Conservation (phyloP, 2,329 filamentous ascomycete genomes). For the Teratosphaeria destructans region DNA sequence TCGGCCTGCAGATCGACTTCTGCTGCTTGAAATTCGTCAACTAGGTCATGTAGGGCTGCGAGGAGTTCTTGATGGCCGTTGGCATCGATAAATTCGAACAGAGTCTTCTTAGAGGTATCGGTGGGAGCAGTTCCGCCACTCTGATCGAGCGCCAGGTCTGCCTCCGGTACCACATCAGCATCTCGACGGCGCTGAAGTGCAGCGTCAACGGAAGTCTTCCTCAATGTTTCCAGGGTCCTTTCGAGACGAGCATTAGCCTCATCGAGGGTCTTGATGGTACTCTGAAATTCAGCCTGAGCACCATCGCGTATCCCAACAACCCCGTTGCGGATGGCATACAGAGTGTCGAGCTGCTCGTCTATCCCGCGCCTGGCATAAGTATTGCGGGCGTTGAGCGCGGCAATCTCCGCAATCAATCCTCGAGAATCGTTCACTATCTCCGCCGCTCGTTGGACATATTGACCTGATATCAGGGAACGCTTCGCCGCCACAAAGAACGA, state of each 20-base stretch:
- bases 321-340: slow-evolving; percentile 34
- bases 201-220: slow-evolving; percentile 53
- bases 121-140: slow-evolving; percentile 31
- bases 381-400: slow-evolving; percentile 52
- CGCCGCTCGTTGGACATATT: slow-evolving; percentile 73
- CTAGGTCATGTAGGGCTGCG: slow-evolving; percentile 57
- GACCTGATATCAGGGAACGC: slow-evolving; percentile 73
- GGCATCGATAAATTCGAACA: slow-evolving; percentile 71
- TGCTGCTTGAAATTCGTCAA: slow-evolving; percentile 59
- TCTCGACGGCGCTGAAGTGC: slow-evolving; percentile 46
- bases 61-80: slow-evolving; percentile 56
- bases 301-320: slow-evolving; percentile 32
- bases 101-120: slow-evolving; percentile 37
- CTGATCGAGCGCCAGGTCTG: background rate
- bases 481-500: slow-evolving; percentile 79
- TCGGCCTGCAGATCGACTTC: slow-evolving; percentile 48
- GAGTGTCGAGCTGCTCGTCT: slow-evolving; percentile 33
- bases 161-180: background rate
- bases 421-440: slow-evolving; percentile 72
- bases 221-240: slow-evolving; percentile 55
- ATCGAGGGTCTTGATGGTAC: slow-evolving; percentile 43
- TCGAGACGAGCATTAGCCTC: slow-evolving; percentile 54
- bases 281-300: slow-evolving; percentile 35
- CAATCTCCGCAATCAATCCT: slow-evolving; percentile 64
- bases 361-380: slow-evolving; percentile 32